Percentiles rank a stretch among this genome's conserved stretches.
phyloP scores from a whole-genome alignment of 495 filamentous ascomycete genomes.

The Aspergillus ostianus region DNA sequence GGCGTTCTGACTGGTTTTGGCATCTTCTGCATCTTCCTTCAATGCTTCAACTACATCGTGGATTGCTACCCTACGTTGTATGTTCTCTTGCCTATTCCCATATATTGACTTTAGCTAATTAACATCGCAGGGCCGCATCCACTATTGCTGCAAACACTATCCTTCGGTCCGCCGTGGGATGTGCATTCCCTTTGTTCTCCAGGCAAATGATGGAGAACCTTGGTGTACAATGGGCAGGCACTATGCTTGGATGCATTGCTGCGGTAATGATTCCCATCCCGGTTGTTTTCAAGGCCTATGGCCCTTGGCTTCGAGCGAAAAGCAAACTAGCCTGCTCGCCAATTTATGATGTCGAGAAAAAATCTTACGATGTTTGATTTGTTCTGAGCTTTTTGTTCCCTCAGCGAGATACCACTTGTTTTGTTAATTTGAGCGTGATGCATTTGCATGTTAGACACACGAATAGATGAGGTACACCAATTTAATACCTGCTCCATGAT shows the following conservation, averaged over 20 bases:
- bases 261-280: constrained; percentile 72
- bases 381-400: neutral
- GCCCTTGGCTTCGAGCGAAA: constrained; percentile 30
- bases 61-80: constrained; percentile 64
- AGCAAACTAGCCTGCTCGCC: constrained; percentile 31
- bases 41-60: constrained; percentile 42
- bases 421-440: neutral
- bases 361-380: constrained; percentile 8
- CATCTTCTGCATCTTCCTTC: constrained; percentile 38
- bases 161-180: constrained; percentile 72
- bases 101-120: neutral
- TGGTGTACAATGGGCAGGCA: constrained; percentile 75
- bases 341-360: constrained; percentile 9
- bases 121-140: constrained; percentile 61
- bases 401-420: constrained; percentile 10
- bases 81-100: constrained; percentile 27
- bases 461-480: neutral
- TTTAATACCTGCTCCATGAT: neutral
- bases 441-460: neutral
- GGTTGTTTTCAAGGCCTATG: constrained; percentile 34
- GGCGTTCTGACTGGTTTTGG: constrained; percentile 35
- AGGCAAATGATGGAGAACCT: constrained; percentile 79
- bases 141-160: constrained; percentile 90
- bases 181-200: constrained; percentile 79
- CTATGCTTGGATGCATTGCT: constrained; percentile 74